Evolutionary conservation across 1,284 basidiomycete genomes (phyloP).

Genomic region (Cutaneotrichosporon spelunceum): DNA sequence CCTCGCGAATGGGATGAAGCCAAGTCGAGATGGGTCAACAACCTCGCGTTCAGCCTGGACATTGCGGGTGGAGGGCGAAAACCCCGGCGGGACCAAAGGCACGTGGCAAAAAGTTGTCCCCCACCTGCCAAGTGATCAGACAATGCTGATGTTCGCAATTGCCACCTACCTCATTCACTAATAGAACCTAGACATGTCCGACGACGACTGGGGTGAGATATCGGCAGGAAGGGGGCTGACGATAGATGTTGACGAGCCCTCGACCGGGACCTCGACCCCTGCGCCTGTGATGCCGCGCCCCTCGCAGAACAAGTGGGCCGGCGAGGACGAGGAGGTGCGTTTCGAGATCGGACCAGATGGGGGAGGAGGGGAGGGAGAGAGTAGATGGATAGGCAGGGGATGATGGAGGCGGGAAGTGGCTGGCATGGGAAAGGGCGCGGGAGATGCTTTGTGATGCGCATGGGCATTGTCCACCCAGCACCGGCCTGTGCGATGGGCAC

Average conservation of each 20-base stretch:
- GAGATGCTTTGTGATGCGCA: background rate
- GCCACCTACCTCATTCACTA: constrained; percentile 7
- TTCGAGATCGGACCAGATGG: constrained; percentile 34
- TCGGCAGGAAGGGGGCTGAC: constrained; percentile 1
- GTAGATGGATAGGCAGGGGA: background rate
- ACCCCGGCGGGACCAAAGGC: background rate
- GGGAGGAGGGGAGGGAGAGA: background rate
- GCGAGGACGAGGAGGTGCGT: constrained; percentile 74
- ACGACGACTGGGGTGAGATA: constrained; percentile 47
- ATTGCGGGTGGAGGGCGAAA: constrained; percentile 6
- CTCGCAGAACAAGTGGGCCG: constrained; percentile 64
- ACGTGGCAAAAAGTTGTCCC: background rate
- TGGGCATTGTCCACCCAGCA: background rate
- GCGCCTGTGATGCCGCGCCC: constrained; percentile 34
- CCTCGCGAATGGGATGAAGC: background rate
- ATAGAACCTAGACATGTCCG: constrained; percentile 30
- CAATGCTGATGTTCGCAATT: constrained; percentile 12
- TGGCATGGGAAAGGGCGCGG: background rate
- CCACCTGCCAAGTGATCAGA: background rate
- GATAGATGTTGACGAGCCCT: constrained; percentile 55
- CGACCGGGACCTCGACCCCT: constrained; percentile 52
- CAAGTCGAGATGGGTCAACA: constrained; percentile 2
- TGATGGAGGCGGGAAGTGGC: background rate
- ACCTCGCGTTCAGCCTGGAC: background rate
- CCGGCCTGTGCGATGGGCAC: background rate